Percentiles rank a stretch among this genome's conserved stretches.
Conservation (phyloP, 2,329 filamentous ascomycete genomes). For the Xylaria sp. region DNA sequence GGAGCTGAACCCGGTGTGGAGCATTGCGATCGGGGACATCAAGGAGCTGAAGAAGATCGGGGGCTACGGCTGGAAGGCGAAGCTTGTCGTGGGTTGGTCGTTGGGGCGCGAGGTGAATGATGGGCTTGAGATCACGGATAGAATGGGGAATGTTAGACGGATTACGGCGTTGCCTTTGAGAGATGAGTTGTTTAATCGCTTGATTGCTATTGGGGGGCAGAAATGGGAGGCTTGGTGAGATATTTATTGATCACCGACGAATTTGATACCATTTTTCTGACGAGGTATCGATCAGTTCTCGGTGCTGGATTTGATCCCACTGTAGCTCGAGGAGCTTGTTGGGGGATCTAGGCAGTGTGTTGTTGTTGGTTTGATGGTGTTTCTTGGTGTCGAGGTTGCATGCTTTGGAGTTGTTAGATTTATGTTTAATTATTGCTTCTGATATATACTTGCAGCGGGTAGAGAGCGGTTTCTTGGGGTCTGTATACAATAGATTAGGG, state of each 20-base stretch:
- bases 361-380: neutral
- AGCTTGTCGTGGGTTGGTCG: constrained; percentile 83
- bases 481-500: neutral
- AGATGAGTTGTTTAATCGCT: constrained; percentile 83
- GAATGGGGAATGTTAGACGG: constrained; percentile 64
- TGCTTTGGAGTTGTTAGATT: constrained; percentile 13
- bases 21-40: constrained; percentile 76
- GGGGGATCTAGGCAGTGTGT: neutral
- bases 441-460: constrained; percentile 8
- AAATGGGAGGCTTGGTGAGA: constrained; percentile 82
- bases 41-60: constrained; percentile 81
- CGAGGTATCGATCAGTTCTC: neutral
- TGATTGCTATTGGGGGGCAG: constrained; percentile 80
- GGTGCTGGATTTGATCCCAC: constrained; percentile 4
- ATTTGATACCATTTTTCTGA: constrained; percentile 12
- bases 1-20: constrained; percentile 72
- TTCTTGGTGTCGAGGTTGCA: neutral
- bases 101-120: constrained; percentile 79
- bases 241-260: neutral
- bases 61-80: constrained; percentile 86
- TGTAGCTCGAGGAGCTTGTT: too few species aligned
- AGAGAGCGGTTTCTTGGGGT: neutral
- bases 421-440: constrained; percentile 10
- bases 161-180: constrained; percentile 78
- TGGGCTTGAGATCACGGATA: constrained; percentile 74